phyloP scores from a whole-genome alignment of 176 grass and related monocot species.

The Raddia distichophylla region DNA sequence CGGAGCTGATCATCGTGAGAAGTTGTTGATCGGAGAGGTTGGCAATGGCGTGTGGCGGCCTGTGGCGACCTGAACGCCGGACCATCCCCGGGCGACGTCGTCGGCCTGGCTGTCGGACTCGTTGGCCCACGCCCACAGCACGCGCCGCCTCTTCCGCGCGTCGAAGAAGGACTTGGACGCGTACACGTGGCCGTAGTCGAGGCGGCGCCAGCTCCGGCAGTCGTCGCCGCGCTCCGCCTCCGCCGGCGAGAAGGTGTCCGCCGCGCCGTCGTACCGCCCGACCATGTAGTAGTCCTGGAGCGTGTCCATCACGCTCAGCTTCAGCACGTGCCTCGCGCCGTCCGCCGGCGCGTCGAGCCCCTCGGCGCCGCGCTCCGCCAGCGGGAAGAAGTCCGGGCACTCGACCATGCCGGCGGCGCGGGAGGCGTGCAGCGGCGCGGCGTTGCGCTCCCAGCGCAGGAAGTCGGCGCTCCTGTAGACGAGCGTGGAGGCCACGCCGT shows the following conservation, averaged over 20 bases:
- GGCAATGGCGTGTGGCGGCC: background rate
- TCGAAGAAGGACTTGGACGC: slow-evolving; percentile 92
- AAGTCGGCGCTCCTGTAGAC: slow-evolving; percentile 64
- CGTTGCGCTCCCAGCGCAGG: slow-evolving; percentile 51
- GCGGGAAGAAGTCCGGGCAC: slow-evolving; percentile 68
- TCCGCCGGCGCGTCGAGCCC: background rate
- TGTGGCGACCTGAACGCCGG: slow-evolving; percentile 59
- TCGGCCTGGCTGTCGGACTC: slow-evolving; percentile 65
- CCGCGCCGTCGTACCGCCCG: slow-evolving; percentile 57
- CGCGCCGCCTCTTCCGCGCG: slow-evolving; percentile 44
- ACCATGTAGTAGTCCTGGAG: slow-evolving; percentile 76
- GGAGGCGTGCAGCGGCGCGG: slow-evolving; percentile 47
- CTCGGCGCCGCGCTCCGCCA: background rate
- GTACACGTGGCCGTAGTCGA: slow-evolving; percentile 78
- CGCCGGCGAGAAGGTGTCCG: slow-evolving; percentile 56
- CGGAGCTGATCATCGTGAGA: background rate
- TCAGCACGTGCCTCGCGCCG: background rate
- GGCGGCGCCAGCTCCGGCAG: slow-evolving; percentile 50
- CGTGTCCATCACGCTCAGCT: background rate
- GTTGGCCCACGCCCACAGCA: slow-evolving; percentile 72
- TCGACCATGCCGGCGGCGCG: slow-evolving; percentile 51
- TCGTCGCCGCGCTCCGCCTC: slow-evolving; percentile 44
- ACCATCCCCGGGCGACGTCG: slow-evolving; percentile 62
- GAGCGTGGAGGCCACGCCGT: slow-evolving; percentile 42
- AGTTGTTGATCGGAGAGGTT: background rate